Percentiles rank a stretch among this genome's conserved stretches.
phyloP scores from a whole-genome alignment of 148 eudicot genomes.

The Talinum fruticosum region DNA sequence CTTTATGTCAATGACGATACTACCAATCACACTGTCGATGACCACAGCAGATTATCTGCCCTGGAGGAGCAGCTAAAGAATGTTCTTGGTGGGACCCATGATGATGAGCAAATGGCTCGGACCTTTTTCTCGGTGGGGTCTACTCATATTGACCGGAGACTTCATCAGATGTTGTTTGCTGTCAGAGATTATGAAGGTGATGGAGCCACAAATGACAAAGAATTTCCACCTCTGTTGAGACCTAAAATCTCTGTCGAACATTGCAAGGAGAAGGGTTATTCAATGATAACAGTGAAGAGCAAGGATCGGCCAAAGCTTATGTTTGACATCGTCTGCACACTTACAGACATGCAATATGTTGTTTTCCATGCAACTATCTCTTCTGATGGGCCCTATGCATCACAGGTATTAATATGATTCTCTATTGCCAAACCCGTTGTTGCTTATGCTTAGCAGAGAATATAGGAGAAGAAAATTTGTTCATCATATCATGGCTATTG shows the following conservation, averaged over 20 bases:
- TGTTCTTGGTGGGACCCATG: constrained; percentile 46
- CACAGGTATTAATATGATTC: constrained; percentile 45
- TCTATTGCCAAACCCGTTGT: neutral
- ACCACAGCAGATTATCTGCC: constrained; percentile 41
- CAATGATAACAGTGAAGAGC: constrained; percentile 54
- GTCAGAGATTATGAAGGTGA: constrained; percentile 66
- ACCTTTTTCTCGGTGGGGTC: constrained; percentile 51
- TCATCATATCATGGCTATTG: too few species aligned
- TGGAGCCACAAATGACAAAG: constrained; percentile 26
- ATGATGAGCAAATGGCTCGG: constrained; percentile 46
- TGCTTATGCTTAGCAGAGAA: too few species aligned
- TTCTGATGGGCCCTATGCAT: constrained; percentile 59
- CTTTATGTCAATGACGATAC: constrained; percentile 57
- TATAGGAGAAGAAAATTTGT: too few species aligned
- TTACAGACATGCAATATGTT: constrained; percentile 78
- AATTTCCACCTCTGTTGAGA: constrained; percentile 25
- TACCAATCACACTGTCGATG: constrained; percentile 45
- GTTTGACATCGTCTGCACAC: constrained; percentile 89
- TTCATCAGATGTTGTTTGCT: constrained; percentile 76
- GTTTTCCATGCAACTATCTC: constrained; percentile 71
- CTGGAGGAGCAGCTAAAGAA: constrained; percentile 75
- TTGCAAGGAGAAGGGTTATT: constrained; percentile 72
- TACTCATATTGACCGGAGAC: constrained; percentile 73
- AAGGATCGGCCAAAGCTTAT: constrained; percentile 75
- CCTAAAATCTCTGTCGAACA: constrained; percentile 49